Conservation (phyloP, 495 filamentous ascomycete genomes). For the Penicillium riverlandense region DNA sequence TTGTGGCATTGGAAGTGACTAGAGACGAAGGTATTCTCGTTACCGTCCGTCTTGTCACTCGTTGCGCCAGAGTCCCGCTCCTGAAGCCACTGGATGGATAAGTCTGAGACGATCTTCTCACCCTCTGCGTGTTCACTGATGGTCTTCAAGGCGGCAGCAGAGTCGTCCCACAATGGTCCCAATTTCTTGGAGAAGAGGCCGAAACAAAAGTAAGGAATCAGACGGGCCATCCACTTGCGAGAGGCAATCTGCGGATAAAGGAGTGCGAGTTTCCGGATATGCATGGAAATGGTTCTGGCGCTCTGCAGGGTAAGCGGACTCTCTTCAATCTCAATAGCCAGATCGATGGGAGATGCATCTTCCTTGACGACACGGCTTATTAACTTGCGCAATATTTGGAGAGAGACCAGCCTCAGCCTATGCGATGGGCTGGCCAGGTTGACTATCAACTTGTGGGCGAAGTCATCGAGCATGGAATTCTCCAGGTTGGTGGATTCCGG, state of each 20-base stretch:
- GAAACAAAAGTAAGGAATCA: slow-evolving; percentile 79
- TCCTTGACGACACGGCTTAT: slow-evolving; percentile 27
- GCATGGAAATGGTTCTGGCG: slow-evolving; percentile 68
- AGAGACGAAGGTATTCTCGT: slow-evolving; percentile 21
- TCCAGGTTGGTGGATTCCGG: slow-evolving; percentile 33
- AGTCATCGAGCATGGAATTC: slow-evolving; percentile 40
- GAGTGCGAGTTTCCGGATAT: slow-evolving; percentile 68
- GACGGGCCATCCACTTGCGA: slow-evolving; percentile 57
- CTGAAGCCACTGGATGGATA: slow-evolving; percentile 77
- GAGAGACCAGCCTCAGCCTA: slow-evolving; percentile 57
- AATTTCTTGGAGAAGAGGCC: slow-evolving; percentile 81
- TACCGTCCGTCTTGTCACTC: slow-evolving; percentile 20
- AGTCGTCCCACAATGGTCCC: slow-evolving; percentile 79
- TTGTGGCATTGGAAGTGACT: slow-evolving; percentile 78
- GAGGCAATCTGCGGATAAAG: slow-evolving; percentile 47
- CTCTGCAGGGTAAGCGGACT: slow-evolving; percentile 70
- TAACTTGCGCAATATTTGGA: slow-evolving; percentile 53
- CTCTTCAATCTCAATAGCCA: slow-evolving; percentile 65
- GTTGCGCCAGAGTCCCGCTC: slow-evolving; percentile 36
- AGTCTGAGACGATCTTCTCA: slow-evolving; percentile 62
- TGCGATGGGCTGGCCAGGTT: slow-evolving; percentile 71
- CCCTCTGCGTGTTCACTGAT: slow-evolving; percentile 63
- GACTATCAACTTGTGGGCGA: slow-evolving; percentile 55
- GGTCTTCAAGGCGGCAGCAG: slow-evolving; percentile 62
- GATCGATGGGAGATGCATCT: slow-evolving; percentile 33